Evolutionary conservation across 179 eudicot genomes (phyloP).

Genomic region (Camellia oleifera): DNA sequence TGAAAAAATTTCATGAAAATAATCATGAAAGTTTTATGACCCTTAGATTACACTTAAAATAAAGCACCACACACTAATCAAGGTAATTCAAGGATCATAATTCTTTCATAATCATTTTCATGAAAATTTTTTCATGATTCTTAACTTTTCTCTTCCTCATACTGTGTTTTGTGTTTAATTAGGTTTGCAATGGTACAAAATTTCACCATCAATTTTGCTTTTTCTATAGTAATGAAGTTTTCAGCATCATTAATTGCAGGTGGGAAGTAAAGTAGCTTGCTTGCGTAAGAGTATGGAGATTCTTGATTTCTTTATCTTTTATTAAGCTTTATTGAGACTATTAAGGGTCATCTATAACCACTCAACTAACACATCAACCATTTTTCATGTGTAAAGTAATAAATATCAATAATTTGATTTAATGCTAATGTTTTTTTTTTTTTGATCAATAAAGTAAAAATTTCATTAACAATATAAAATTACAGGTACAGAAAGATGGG

Average conservation of each 20-base stretch:
- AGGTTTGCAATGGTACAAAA: not conserved
- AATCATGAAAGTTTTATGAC: too few relatives aligned
- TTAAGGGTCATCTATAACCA: not conserved
- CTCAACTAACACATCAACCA: conserved; percentile 11
- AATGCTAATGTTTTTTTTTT: too few relatives aligned
- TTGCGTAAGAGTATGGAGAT: conserved; percentile 8
- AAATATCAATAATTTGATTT: not conserved
- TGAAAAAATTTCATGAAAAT: too few relatives aligned
- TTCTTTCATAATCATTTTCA: not conserved
- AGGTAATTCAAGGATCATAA: too few relatives aligned
- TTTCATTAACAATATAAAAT: too few relatives aligned
- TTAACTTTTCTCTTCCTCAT: not conserved
- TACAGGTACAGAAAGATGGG: too few relatives aligned
- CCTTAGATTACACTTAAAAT: too few relatives aligned
- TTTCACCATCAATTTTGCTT: not conserved
- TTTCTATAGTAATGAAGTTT: not conserved
- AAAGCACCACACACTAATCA: too few relatives aligned
- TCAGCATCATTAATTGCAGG: conserved; percentile 9
- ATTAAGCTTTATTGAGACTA: conserved; percentile 5
- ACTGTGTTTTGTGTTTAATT: not conserved
- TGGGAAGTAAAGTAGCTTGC: conserved; percentile 2
- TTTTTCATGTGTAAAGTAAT: not conserved
- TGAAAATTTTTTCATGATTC: too few relatives aligned
- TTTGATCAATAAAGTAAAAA: too few relatives aligned
- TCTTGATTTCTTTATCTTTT: conserved; percentile 3